Conservation (phyloP, 306 rosid species). For the Ziziphus jujuba region DNA sequence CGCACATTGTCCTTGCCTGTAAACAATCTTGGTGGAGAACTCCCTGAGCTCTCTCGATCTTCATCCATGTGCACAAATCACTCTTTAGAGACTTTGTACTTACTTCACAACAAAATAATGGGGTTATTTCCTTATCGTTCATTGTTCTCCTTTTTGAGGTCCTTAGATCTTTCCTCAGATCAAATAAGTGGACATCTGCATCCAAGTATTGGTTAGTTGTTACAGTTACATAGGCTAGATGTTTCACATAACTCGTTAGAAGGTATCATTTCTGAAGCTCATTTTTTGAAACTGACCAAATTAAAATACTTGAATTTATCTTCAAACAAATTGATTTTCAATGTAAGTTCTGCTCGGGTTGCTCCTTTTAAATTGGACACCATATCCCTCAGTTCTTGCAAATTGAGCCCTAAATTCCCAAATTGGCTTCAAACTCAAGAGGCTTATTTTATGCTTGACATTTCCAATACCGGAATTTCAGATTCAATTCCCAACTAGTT, state of each 20-base stretch:
- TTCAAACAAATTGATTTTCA: background rate
- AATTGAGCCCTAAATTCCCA: slow-evolving; percentile 13
- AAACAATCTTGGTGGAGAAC: no score
- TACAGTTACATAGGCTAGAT: background rate
- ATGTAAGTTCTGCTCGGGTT: background rate
- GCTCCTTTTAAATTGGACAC: background rate
- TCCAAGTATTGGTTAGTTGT: background rate
- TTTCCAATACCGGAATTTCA: slow-evolving; percentile 12
- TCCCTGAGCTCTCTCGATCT: no score
- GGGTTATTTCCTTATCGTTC: no score
- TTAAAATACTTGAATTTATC: slow-evolving; percentile 2
- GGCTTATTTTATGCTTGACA: background rate
- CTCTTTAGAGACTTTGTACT: no score
- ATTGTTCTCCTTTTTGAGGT: no score
- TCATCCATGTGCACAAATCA: background rate
- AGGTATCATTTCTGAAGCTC: slow-evolving; percentile 6
- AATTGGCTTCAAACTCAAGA: slow-evolving; percentile 18
- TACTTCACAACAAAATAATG: no score
- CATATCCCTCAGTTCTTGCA: background rate
- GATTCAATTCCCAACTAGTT: slow-evolving; percentile 20
- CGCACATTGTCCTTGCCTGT: no score
- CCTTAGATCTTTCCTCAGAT: no score
- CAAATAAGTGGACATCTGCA: background rate
- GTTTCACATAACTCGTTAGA: background rate
- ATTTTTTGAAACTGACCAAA: background rate